These are phyloP conservation scores for Lathyrus sativus DNA, from an alignment of 306 rosid genomes.

Conservation along the genomic window DNA sequence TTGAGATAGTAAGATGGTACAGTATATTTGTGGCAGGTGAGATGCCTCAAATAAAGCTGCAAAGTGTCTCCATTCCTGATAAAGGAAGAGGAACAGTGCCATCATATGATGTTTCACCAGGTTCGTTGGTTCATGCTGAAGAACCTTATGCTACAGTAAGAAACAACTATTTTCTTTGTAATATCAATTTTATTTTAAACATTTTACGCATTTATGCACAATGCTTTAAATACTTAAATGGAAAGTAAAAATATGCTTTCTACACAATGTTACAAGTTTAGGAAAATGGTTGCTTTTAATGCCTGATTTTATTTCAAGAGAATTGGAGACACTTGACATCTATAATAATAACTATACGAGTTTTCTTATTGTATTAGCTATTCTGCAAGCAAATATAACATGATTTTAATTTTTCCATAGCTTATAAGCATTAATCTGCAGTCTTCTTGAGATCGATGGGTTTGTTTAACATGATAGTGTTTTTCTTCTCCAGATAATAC, in stretches of 20 bases:
- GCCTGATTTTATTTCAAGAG: conserved; percentile 17
- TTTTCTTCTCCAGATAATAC: conserved; percentile 55
- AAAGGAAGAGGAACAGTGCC: conserved; percentile 78
- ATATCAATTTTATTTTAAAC: conserved; percentile 19
- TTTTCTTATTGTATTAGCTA: conserved; percentile 18
- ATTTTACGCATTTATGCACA: background rate
- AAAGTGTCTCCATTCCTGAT: conserved; percentile 53
- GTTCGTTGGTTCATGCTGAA: conserved; percentile 76
- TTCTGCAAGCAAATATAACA: conserved; percentile 26
- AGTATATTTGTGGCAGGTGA: conserved; percentile 62
- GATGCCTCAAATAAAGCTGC: conserved; percentile 50
- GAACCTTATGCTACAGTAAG: conserved; percentile 80
- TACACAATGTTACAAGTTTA: conserved; percentile 23
- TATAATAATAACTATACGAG: conserved; percentile 3
- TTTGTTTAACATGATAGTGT: conserved; percentile 21
- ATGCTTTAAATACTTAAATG: background rate
- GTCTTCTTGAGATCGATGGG: conserved; percentile 14
- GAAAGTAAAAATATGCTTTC: conserved; percentile 4
- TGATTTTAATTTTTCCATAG: conserved; percentile 13
- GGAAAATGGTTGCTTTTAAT: conserved; percentile 15
- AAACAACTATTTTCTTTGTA: conserved; percentile 18
- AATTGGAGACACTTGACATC: conserved; percentile 17
- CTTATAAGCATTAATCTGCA: conserved; percentile 22
- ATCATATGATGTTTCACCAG: conserved; percentile 54
- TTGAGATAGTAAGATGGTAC: conserved; percentile 36